Evolutionary conservation across 208 protist species (phyloP).

Genomic region (Borovskyia barvae): DNA sequence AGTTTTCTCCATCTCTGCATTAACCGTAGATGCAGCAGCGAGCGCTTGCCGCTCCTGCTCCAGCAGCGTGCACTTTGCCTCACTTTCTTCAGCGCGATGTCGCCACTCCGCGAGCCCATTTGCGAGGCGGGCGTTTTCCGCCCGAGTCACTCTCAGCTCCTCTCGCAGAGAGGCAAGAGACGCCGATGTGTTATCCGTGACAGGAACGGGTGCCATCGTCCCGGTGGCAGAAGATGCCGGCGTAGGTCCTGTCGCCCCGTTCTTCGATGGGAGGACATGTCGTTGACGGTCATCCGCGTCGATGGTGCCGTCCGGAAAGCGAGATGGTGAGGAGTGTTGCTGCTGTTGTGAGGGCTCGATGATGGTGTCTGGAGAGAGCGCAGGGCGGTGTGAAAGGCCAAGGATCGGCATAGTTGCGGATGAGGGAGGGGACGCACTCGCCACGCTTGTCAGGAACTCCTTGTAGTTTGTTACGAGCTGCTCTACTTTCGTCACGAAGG

Average conservation of each 20-base stretch:
- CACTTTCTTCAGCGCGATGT: slow-evolving; percentile 18
- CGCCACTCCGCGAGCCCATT: slow-evolving; percentile 13
- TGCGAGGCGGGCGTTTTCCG: slow-evolving; percentile 1
- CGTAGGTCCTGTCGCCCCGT: too few species aligned
- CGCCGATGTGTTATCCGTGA: background rate
- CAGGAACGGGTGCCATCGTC: background rate
- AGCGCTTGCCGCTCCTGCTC: slow-evolving; percentile 4
- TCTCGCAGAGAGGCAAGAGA: slow-evolving; percentile 11
- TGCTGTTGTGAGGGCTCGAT: background rate
- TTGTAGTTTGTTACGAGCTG: slow-evolving; percentile 34
- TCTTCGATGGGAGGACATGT: too few species aligned
- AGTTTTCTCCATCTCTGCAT: background rate
- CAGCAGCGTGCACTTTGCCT: slow-evolving; percentile 7
- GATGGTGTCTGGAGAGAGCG: background rate
- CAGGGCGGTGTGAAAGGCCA: background rate
- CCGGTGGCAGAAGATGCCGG: too few species aligned
- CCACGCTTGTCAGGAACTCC: slow-evolving; percentile 8
- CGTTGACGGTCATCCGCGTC: too few species aligned
- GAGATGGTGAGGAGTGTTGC: background rate
- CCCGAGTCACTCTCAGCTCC: slow-evolving; percentile 9
- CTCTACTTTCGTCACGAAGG: slow-evolving; percentile 25
- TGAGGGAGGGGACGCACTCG: background rate
- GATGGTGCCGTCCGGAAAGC: background rate
- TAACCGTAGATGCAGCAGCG: background rate
- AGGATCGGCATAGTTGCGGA: background rate